Evolutionary conservation across 1,284 basidiomycete genomes (phyloP).

Genomic region (Austropuccinia psidii): DNA sequence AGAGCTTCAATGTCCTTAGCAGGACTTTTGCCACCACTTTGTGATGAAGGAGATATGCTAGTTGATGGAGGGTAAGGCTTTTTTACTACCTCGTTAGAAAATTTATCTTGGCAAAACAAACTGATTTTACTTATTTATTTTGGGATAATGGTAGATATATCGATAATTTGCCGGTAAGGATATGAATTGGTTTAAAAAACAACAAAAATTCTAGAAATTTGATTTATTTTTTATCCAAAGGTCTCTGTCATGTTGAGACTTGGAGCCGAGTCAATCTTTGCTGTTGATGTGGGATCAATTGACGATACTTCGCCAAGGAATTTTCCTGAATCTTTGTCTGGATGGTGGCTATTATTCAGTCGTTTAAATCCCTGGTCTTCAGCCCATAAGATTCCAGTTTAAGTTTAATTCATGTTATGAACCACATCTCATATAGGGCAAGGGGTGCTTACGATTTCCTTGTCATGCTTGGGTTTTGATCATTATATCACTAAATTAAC

Average conservation of each 20-base stretch:
- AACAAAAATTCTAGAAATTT: neutral
- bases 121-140: constrained; percentile 52
- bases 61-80: constrained; percentile 44
- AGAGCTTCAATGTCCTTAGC: constrained; percentile 97
- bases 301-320: constrained; percentile 92
- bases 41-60: constrained; percentile 74
- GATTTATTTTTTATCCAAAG: constrained; percentile 48
- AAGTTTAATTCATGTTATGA: neutral
- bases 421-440: no score
- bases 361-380: constrained; percentile 56
- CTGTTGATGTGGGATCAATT: constrained; percentile 86
- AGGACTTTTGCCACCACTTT: constrained; percentile 85
- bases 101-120: neutral
- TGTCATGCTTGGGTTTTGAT: neutral
- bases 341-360: constrained; percentile 92
- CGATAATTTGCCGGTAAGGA: constrained; percentile 74
- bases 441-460: neutral
- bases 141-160: constrained; percentile 54
- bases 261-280: constrained; percentile 88
- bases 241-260: constrained; percentile 84
- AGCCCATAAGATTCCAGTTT: constrained; percentile 19
- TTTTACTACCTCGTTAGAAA: neutral
- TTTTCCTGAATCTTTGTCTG: constrained; percentile 91
- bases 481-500: constrained; percentile 55
- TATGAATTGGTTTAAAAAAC: neutral